Evolutionary conservation across 2,329 filamentous ascomycete genomes (phyloP).

Genomic region (Epichloe gansuensis): DNA sequence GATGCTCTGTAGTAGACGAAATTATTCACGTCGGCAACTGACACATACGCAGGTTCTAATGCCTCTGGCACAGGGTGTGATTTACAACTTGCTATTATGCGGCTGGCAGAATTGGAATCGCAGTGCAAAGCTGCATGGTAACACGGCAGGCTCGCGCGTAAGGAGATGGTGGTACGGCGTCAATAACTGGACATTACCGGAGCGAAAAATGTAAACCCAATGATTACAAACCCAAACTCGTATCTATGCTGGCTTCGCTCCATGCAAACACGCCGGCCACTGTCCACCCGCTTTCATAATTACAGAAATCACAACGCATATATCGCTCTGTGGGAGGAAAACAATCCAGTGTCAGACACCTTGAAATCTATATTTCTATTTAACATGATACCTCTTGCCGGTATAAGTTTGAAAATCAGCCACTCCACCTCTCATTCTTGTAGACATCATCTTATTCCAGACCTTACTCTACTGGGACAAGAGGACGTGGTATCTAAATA

Average conservation of each 20-base stretch:
- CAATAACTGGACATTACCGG: constrained; percentile 76
- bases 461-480: neutral
- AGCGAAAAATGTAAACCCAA: constrained; percentile 25
- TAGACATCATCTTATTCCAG: neutral
- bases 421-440: neutral
- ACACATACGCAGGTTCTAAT: constrained; percentile 53
- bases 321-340: neutral
- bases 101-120: constrained; percentile 90
- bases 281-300: neutral
- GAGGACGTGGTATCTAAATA: neutral
- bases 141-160: constrained; percentile 61
- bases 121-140: constrained; percentile 63
- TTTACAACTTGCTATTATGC: constrained; percentile 76
- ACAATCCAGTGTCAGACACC: neutral
- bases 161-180: constrained; percentile 92
- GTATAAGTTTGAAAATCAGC: neutral
- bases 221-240: neutral
- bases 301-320: neutral
- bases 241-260: neutral
- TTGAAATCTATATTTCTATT: neutral
- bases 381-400: neutral
- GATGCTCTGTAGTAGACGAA: neutral
- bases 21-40: neutral
- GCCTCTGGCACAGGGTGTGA: constrained; percentile 72
- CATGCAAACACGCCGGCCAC: neutral